These are phyloP conservation scores for Aspergillus sclerotialis DNA, from an alignment of 2,329 filamentous ascomycete species.

Conservation along the genomic window DNA sequence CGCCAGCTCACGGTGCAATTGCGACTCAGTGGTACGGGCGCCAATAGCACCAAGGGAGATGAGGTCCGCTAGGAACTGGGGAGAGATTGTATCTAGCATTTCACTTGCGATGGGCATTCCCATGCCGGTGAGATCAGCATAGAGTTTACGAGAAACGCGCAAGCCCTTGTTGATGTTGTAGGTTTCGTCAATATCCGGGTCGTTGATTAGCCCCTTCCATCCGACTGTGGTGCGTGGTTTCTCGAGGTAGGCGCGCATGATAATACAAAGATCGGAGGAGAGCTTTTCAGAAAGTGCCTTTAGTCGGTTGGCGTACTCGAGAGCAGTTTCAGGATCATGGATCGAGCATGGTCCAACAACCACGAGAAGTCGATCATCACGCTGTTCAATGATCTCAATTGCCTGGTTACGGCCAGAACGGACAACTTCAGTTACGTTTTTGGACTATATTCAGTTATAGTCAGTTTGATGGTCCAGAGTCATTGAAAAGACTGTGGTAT, in stretches of 20 bases:
- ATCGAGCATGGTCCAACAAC: conserved; percentile 95
- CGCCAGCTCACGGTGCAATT: conserved; percentile 91
- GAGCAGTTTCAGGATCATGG: conserved; percentile 80
- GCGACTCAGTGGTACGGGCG: conserved; percentile 90
- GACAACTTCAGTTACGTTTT: conserved; percentile 35
- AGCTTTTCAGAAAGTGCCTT: conserved; percentile 73
- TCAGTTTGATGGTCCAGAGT: too few species aligned
- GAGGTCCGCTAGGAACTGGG: conserved; percentile 93
- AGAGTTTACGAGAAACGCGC: conserved; percentile 84
- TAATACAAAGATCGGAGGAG: conserved; percentile 74
- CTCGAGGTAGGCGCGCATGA: conserved; percentile 98
- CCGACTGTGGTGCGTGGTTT: conserved; percentile 97
- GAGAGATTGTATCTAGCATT: conserved; percentile 98
- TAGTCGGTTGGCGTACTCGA: conserved; percentile 80
- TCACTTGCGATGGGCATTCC: conserved; percentile 96
- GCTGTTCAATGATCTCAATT: conserved; percentile 65
- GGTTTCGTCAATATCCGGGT: conserved; percentile 93
- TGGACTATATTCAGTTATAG: conserved; percentile 24
- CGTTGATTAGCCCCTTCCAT: conserved; percentile 99
- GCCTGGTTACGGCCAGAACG: conserved; percentile 46
- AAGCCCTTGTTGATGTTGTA: conserved; percentile 99
- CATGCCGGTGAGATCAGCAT: conserved; percentile 75
- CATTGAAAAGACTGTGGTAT: too few species aligned
- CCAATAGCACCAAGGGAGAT: conserved; percentile 95
- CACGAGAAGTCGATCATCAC: conserved; percentile 82